These are phyloP conservation scores for Debaryomyces singareniensis DNA, from an alignment of 1,139 yeast species.

Conservation along the genomic window DNA sequence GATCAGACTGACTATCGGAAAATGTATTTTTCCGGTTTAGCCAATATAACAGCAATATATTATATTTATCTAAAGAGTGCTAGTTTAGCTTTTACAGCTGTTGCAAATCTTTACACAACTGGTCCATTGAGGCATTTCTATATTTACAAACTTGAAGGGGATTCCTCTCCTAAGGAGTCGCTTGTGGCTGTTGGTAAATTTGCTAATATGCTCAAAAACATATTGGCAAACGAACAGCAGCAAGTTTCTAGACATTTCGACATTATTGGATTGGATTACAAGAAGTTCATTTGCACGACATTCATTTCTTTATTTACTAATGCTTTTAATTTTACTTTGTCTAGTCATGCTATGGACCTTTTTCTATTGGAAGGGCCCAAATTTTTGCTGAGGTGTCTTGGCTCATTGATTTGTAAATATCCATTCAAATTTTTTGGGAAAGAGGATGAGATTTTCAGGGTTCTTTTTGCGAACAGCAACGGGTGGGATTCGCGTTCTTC, in stretches of 20 bases:
- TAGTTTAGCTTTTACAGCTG: neutral
- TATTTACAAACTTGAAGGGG: no score
- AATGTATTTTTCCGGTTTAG: neutral
- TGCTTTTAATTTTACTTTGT: constrained; percentile 19
- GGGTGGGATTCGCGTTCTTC: no score
- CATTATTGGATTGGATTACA: constrained; percentile 25
- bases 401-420: constrained; percentile 42
- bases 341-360: constrained; percentile 42
- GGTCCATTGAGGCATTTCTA: no score
- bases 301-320: constrained; percentile 16
- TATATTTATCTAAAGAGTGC: neutral
- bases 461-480: no score
- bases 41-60: neutral
- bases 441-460: constrained; percentile 35
- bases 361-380: constrained; percentile 57
- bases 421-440: constrained; percentile 51
- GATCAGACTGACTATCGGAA: neutral
- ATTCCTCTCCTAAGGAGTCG: no score
- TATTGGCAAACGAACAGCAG: neutral
- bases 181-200: neutral
- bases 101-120: neutral
- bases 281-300: constrained; percentile 19
- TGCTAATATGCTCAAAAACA: neutral
- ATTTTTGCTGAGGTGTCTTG: constrained; percentile 38
- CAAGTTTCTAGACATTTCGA: no score